phyloP scores from a whole-genome alignment of 257 asterid genomes.

The Ballota nigra region DNA sequence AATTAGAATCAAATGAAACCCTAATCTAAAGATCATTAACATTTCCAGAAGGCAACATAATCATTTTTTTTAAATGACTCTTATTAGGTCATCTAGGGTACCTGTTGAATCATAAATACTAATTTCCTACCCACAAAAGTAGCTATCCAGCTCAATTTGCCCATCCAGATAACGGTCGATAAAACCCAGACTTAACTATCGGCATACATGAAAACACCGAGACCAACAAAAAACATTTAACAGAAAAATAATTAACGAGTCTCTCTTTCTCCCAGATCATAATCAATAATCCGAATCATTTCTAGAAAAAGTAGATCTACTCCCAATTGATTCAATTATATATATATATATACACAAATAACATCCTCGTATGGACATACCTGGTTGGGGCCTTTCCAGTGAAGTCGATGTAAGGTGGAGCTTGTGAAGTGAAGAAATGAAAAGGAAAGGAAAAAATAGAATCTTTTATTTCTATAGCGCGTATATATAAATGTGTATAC shows the following conservation, averaged over 20 bases:
- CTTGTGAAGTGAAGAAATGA: slow-evolving; percentile 17
- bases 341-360: background rate
- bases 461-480: slow-evolving; percentile 12
- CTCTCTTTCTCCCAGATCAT: background rate
- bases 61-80: background rate
- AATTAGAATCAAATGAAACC: background rate
- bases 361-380: background rate
- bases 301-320: slow-evolving; percentile 13
- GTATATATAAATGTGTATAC: background rate
- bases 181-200: background rate
- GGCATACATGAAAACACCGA: background rate
- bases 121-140: background rate
- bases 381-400: slow-evolving; percentile 14
- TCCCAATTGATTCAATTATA: slow-evolving; percentile 2
- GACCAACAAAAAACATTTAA: background rate
- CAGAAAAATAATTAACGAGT: background rate
- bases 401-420: slow-evolving; percentile 24
- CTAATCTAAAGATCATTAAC: background rate
- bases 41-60: background rate
- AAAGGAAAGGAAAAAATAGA: slow-evolving; percentile 19
- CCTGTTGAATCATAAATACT: background rate
- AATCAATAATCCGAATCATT: slow-evolving; percentile 6
- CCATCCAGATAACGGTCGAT: background rate
- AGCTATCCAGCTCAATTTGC: background rate
- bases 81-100: slow-evolving; percentile 1